A percentile compares a stretch with the other conserved stretches of the same genome.
These are phyloP conservation scores for Botrytis galanthina DNA, from an alignment of 2,329 filamentous ascomycete genomes.

Conservation along the genomic window DNA sequence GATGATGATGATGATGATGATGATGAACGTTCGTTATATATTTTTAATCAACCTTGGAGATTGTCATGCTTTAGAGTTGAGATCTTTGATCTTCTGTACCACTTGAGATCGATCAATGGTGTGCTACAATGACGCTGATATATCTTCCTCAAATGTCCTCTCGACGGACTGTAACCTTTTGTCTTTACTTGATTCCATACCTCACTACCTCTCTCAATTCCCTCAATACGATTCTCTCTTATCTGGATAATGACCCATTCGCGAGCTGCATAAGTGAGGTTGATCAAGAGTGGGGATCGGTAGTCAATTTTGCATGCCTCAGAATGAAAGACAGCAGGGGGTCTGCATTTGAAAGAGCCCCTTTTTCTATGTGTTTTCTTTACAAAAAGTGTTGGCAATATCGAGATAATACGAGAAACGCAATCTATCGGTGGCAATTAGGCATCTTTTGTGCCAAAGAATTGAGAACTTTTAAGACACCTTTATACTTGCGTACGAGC, in stretches of 20 bases:
- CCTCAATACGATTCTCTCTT: fast-evolving
- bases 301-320: background rate
- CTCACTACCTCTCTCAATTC: no score
- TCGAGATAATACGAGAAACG: background rate
- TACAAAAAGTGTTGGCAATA: background rate
- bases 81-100: background rate
- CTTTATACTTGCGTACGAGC: background rate
- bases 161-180: background rate
- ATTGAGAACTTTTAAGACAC: fast-evolving
- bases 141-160: background rate
- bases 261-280: background rate
- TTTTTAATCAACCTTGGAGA: background rate
- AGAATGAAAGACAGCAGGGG: fast-evolving
- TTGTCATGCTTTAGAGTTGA: background rate
- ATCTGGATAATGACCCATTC: background rate
- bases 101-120: background rate
- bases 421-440: background rate
- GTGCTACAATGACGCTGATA: background rate
- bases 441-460: background rate
- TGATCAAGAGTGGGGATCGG: background rate
- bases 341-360: background rate
- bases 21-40: background rate
- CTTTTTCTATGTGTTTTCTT: background rate
- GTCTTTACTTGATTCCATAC: background rate
- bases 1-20: no score